Conservation (phyloP, 768 basidiomycete species). For the Mycena venus region DNA sequence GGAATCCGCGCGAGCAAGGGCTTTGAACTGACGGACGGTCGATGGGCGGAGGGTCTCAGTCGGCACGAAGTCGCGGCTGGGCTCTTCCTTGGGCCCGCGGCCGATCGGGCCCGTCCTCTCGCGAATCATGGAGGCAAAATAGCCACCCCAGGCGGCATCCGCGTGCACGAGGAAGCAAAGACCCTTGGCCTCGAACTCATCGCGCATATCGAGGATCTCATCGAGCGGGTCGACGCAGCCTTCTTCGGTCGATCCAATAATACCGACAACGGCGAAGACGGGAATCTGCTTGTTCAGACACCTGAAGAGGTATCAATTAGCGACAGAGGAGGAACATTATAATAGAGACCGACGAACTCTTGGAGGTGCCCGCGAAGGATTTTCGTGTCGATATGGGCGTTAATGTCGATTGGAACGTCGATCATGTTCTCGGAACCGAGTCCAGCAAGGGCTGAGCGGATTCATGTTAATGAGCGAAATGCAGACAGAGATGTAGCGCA, state of each 20-base stretch:
- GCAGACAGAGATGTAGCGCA: conserved; percentile 35
- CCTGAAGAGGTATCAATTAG: conserved; percentile 17
- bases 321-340: conserved; percentile 15
- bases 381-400: conserved; percentile 51
- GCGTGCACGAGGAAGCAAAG: conserved; percentile 57
- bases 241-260: conserved; percentile 60
- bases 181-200: conserved; percentile 46
- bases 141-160: conserved; percentile 65
- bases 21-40: conserved; percentile 44
- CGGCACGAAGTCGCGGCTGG: conserved; percentile 39
- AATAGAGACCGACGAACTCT: conserved; percentile 27
- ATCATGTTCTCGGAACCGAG: conserved; percentile 57
- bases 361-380: conserved; percentile 44
- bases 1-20: conserved; percentile 48
- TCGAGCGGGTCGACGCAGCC: conserved; percentile 58
- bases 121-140: conserved; percentile 53
- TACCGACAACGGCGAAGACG: conserved; percentile 58
- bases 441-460: conserved; percentile 53
- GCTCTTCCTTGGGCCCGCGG: conserved; percentile 12
- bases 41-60: conserved; percentile 42
- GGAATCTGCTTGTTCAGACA: conserved; percentile 46
- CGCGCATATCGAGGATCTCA: conserved; percentile 51
- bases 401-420: conserved; percentile 49
- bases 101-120: conserved; percentile 21
- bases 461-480: not conserved